A percentile compares a stretch with the other conserved stretches of the same genome.
These are phyloP conservation scores for Sordariomycetes sp. DNA, from an alignment of 2,329 filamentous ascomycete genomes.

Conservation along the genomic window DNA sequence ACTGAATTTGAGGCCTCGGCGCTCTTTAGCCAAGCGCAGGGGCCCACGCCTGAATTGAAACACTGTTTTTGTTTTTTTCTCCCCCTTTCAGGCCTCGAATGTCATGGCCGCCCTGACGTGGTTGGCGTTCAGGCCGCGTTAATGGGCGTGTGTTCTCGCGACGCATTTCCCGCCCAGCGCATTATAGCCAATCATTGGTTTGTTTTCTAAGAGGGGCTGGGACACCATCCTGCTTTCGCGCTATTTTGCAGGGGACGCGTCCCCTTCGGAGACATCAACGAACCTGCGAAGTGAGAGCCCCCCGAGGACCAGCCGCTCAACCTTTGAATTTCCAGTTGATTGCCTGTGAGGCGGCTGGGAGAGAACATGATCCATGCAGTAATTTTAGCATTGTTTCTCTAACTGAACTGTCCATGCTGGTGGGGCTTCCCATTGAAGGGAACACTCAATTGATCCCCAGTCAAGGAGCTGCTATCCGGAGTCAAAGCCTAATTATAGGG, in stretches of 20 bases:
- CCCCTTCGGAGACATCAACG: neutral
- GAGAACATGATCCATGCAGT: no score
- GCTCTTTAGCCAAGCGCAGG: no score
- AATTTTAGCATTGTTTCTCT: no score
- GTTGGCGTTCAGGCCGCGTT: neutral
- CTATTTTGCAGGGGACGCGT: neutral
- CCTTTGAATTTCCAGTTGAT: neutral
- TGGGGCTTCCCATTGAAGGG: no score
- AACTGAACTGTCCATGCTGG: no score
- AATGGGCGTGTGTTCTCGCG: neutral
- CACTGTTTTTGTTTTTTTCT: neutral
- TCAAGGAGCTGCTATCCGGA: no score
- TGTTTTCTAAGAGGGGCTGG: neutral
- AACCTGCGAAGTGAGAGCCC: neutral
- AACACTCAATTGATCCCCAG: no score
- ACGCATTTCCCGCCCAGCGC: neutral
- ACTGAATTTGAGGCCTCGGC: no score
- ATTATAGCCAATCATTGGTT: neutral
- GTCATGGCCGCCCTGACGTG: neutral
- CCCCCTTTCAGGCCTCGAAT: neutral
- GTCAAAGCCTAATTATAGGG: no score
- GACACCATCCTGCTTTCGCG: neutral
- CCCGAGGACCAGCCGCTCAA: neutral
- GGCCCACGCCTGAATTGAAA: no score
- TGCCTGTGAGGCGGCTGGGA: no score